Percentiles rank a stretch among this genome's conserved stretches.
Conservation (phyloP, 140 eudicot genomes). For the Anethum foeniculum region DNA sequence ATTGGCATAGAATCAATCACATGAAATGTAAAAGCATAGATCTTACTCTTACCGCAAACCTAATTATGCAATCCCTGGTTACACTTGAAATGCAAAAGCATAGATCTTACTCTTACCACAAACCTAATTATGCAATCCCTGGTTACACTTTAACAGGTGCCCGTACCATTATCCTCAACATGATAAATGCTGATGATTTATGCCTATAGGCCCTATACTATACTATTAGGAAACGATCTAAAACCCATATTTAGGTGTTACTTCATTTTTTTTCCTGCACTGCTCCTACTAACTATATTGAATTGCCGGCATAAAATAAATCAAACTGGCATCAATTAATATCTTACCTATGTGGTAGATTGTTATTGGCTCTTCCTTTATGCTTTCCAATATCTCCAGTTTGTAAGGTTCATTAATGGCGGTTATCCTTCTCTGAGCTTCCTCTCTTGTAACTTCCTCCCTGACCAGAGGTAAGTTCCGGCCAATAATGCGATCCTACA, state of each 20-base stretch:
- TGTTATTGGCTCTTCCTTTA: constrained; percentile 85
- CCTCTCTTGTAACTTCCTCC: constrained; percentile 94
- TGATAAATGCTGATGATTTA: not conserved
- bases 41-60: not conserved
- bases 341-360: constrained; percentile 85
- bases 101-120: not conserved
- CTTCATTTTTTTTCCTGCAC: not conserved
- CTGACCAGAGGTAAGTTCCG: constrained; percentile 75
- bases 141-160: not conserved
- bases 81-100: not conserved
- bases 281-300: not conserved
- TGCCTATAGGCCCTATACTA: not conserved
- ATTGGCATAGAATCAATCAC: not conserved
- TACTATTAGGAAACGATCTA: not conserved
- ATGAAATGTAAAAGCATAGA: not conserved
- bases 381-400: constrained; percentile 79
- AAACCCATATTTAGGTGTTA: not conserved
- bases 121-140: not conserved
- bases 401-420: constrained; percentile 92
- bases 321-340: not conserved
- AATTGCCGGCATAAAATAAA: not conserved
- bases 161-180: not conserved
- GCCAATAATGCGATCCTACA: constrained; percentile 95
- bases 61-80: not conserved
- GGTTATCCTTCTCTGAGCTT: constrained; percentile 73